Evolutionary conservation across 352 stramenopile genomes (phyloP), one percentile per base, ranked within the genome.

Genomic region (Peronospora destructor): DNA sequence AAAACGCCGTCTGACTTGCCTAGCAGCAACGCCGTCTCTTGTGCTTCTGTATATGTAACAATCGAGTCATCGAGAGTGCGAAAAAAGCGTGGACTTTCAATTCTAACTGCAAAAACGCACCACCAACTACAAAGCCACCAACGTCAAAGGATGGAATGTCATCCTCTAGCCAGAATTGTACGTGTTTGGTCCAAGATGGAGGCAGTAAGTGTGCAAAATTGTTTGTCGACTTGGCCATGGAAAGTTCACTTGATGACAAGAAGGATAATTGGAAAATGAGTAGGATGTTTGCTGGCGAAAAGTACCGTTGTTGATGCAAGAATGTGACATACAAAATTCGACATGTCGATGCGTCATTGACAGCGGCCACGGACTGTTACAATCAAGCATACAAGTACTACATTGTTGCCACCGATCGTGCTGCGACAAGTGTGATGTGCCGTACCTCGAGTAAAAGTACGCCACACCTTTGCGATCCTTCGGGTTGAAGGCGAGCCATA

Each of bases 141-240:
- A 99, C 95, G 73, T 99, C 95, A 58, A 98, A 97, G 37, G 73
- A 89, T 16, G 95, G 95, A 44, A 98, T 95, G 73, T 99, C 96
- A 58, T 98, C 94, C 59, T 96, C 73, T 2, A 99, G 72, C 94
- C 94, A 99, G n/a, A 86, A 67, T 55, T 91, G 76, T 41, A 95
- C 84, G 62, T 92, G 68, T 53, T 86, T 87, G 61, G 88, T 87
- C 81, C 81, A 92, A 26, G 78, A 76, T 9, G 81, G 78, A 12
- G 81, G 81, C 23, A 92, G 56, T 17, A 89, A 53, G 60, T 87
- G 70, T 45, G 78, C 73, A 38, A 87, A 72, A 53, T 64, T 53
- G 25, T 19, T 55, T 7, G 43, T 47, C 9, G 43, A 28, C 4
- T 79, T 55, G 49, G 56, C 36, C 57, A 66, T 68, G 57, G 6